These are phyloP conservation scores for Tanacetum coccineum DNA, from an alignment of 129 eudicot genomes.

Conservation along the genomic window DNA sequence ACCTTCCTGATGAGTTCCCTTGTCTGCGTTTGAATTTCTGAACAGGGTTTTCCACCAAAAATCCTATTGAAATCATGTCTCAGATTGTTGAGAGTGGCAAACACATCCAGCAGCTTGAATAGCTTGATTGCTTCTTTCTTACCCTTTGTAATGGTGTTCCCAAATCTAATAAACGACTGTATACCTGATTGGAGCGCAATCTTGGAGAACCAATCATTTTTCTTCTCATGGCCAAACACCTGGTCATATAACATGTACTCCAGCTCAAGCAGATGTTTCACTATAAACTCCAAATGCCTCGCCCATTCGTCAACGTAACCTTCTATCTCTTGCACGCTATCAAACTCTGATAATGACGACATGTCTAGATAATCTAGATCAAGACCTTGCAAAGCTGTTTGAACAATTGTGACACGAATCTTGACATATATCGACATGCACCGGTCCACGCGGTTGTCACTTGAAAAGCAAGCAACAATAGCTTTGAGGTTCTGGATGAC, in stretches of 20 bases:
- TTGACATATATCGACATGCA: conserved; percentile 49
- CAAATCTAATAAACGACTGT: conserved; percentile 52
- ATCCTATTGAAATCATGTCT: conserved; percentile 67
- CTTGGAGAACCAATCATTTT: conserved; percentile 53
- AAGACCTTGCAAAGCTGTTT: conserved; percentile 47
- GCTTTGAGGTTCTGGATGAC: conserved; percentile 45
- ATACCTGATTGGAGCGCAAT: conserved; percentile 56
- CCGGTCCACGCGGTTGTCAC: conserved; percentile 37
- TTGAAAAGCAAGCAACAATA: conserved; percentile 43
- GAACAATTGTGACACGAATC: conserved; percentile 37
- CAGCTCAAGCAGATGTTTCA: conserved; percentile 48
- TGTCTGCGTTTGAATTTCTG: conserved; percentile 54
- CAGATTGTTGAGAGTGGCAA: conserved; percentile 45
- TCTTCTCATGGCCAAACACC: conserved; percentile 34
- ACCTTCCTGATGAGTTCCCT: conserved; percentile 67
- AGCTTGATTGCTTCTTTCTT: conserved; percentile 87
- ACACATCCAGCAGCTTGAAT: conserved; percentile 59
- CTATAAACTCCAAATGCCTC: conserved; percentile 59
- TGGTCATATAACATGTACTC: conserved; percentile 56
- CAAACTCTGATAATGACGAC: conserved; percentile 50
- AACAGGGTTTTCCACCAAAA: conserved; percentile 56
- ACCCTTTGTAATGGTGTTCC: conserved; percentile 42
- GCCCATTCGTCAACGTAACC: conserved; percentile 62
- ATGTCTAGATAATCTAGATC: conserved; percentile 48
- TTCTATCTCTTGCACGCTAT: conserved; percentile 51